Evolutionary conservation across 352 stramenopile genomes (phyloP).

Genomic region (Globisporangium lucens): DNA sequence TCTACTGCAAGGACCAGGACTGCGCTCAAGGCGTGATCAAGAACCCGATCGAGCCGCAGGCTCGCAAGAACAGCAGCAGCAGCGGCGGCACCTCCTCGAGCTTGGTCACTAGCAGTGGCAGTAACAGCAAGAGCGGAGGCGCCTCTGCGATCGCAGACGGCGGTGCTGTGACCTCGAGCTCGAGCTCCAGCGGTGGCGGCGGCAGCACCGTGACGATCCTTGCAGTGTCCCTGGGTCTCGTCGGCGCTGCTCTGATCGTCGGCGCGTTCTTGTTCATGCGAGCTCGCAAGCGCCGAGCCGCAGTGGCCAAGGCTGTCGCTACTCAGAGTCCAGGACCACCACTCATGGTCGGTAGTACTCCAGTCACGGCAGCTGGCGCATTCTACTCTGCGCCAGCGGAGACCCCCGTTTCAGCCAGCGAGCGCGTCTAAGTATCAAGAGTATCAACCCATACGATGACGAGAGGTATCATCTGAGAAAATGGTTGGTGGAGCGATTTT

Average conservation of each 20-base stretch:
- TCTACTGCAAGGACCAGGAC: constrained; percentile 65
- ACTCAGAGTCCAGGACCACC: not conserved
- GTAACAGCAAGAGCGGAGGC: not conserved
- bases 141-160: constrained; percentile 12
- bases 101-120: not conserved
- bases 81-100: not conserved
- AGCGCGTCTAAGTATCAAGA: constrained; percentile 2
- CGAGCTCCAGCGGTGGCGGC: constrained; percentile 17
- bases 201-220: constrained; percentile 29
- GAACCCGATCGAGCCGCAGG: constrained; percentile 8
- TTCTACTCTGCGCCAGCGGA: constrained; percentile 4
- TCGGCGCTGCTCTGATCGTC: constrained; percentile 40
- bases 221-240: constrained; percentile 29
- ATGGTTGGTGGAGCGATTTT: not conserved
- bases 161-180: constrained; percentile 9
- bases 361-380: not conserved
- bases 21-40: constrained; percentile 21
- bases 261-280: constrained; percentile 24
- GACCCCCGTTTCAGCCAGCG: not conserved
- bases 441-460: not conserved
- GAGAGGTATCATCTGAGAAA: not conserved
- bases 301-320: not conserved
- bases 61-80: constrained; percentile 5
- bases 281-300: constrained; percentile 8
- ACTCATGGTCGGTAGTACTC: not conserved